Evolutionary conservation across 257 asterid genomes (phyloP).

Genomic region (Jaltomata sinuosa): DNA sequence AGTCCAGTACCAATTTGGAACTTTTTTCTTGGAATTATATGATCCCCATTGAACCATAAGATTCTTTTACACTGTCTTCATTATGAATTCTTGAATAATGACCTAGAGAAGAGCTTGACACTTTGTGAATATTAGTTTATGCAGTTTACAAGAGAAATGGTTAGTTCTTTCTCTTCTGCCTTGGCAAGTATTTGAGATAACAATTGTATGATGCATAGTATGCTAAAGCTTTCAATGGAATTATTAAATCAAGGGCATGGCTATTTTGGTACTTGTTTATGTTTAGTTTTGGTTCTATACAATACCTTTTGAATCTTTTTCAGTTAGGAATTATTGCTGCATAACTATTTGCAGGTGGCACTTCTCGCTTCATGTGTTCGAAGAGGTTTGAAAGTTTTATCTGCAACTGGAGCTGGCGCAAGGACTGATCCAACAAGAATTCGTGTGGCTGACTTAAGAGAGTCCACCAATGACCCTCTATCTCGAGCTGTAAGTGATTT

Average conservation of each 20-base stretch:
- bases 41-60: neutral
- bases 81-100: neutral
- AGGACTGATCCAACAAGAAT: constrained; percentile 97
- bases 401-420: constrained; percentile 99
- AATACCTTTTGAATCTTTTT: neutral
- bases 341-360: constrained; percentile 50
- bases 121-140: neutral
- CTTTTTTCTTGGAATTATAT: neutral
- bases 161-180: neutral
- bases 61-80: neutral
- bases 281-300: neutral
- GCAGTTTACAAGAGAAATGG: neutral
- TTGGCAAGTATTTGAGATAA: neutral
- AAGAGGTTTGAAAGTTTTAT: constrained; percentile 86
- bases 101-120: neutral
- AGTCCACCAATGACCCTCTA: constrained; percentile 90
- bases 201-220: neutral
- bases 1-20: neutral
- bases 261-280: neutral
- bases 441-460: constrained; percentile 90
- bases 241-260: neutral
- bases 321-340: constrained; percentile 2
- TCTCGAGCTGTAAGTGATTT: constrained; percentile 70
- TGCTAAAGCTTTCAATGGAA: neutral
- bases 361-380: constrained; percentile 95